Percentiles rank a stretch among this genome's conserved stretches.
Evolutionary conservation across 2,329 filamentous ascomycete species (phyloP).

Genomic region (Fusarium udum): DNA sequence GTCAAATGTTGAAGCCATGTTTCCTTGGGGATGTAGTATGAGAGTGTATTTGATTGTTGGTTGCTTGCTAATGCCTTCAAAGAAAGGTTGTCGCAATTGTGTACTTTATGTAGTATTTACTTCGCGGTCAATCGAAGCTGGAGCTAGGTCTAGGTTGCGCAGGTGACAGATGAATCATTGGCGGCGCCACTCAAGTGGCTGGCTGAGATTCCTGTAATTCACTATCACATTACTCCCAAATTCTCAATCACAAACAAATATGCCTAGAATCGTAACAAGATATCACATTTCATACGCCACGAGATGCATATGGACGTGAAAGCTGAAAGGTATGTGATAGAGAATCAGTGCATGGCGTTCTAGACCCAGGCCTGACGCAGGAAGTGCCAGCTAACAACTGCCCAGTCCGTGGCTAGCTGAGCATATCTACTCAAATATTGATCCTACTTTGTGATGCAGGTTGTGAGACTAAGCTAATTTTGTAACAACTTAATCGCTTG

Average conservation of each 20-base stretch:
- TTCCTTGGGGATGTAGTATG: neutral
- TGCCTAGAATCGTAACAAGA: fast-evolving
- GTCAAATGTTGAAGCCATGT: neutral
- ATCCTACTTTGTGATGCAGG: fast-evolving
- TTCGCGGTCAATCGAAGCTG: neutral
- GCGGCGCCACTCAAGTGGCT: neutral
- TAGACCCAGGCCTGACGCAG: neutral
- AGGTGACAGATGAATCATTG: neutral
- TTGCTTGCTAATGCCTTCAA: neutral
- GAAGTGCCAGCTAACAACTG: no score
- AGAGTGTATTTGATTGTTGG: fast-evolving
- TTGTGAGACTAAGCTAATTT: neutral
- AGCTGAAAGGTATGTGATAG: neutral
- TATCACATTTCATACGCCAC: neutral
- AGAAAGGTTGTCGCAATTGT: neutral
- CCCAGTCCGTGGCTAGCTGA: neutral
- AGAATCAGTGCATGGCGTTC: no score
- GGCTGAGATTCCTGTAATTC: neutral
- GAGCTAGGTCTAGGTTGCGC: neutral
- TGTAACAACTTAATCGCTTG: neutral
- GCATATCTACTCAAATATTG: neutral
- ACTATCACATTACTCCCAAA: neutral
- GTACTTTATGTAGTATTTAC: neutral
- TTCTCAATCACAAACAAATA: neutral
- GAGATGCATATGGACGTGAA: fast-evolving